A percentile compares a stretch with the other conserved stretches of the same genome.
phyloP scores from a whole-genome alignment of 352 stramenopile species.

The Pythium monospermum region DNA sequence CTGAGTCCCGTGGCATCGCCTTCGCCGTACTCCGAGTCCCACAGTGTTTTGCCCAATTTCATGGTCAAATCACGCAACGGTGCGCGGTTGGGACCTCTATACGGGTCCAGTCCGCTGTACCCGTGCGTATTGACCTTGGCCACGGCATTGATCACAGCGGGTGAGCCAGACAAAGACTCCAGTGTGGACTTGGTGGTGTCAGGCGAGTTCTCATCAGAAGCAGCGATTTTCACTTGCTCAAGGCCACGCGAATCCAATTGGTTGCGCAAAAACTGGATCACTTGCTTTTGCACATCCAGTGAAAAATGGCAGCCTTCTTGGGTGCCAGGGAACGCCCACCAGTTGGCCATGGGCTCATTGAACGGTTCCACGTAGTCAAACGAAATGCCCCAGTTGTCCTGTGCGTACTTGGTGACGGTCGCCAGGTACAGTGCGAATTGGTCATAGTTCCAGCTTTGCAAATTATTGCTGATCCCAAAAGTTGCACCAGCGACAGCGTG shows the following conservation, averaged over 20 bases:
- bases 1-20: conserved; percentile 36
- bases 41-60: conserved; percentile 34
- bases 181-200: conserved; percentile 34
- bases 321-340: conserved; percentile 38
- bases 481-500: conserved; percentile 40
- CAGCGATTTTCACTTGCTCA: conserved; percentile 26
- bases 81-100: conserved; percentile 32
- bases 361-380: conserved; percentile 59
- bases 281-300: conserved; percentile 31
- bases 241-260: conserved; percentile 30
- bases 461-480: conserved; percentile 46
- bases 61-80: conserved; percentile 28
- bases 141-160: conserved; percentile 26
- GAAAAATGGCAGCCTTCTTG: conserved; percentile 56
- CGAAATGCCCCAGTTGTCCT: conserved; percentile 36
- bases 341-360: conserved; percentile 49
- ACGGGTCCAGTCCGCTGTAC: conserved; percentile 38
- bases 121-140: conserved; percentile 57
- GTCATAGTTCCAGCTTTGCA: conserved; percentile 42
- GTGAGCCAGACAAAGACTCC: conserved; percentile 15
- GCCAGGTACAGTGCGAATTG: conserved; percentile 45
- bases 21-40: conserved; percentile 62
- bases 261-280: conserved; percentile 34
- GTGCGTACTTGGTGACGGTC: conserved; percentile 33
- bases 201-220: conserved; percentile 52